Evolutionary conservation across 345 rosid genomes (phyloP).

Genomic region (Salix koriyanagi): DNA sequence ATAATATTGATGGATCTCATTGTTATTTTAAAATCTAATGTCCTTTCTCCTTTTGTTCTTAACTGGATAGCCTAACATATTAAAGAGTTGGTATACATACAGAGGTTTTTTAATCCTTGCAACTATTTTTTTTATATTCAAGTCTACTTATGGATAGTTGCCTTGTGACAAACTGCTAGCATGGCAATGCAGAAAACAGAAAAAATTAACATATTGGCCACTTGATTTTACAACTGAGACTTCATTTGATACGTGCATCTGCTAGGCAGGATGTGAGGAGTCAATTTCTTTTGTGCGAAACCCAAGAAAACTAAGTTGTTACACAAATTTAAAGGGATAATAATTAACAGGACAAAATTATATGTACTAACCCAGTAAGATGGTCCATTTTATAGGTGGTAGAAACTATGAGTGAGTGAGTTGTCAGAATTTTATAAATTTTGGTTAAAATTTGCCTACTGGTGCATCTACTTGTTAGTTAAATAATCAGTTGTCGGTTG

Average conservation of each 20-base stretch:
- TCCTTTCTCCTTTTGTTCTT: constrained; percentile 10
- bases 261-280: not conserved
- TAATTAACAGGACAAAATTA: not conserved
- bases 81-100: not conserved
- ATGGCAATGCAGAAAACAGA: too few species aligned
- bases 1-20: constrained; percentile 9
- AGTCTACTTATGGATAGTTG: too few species aligned
- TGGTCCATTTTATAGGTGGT: not conserved
- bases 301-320: too few species aligned
- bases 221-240: not conserved
- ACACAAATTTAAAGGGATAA: too few species aligned
- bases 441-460: not conserved
- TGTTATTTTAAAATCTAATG: constrained; percentile 2
- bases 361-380: not conserved
- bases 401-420: not conserved
- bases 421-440: not conserved
- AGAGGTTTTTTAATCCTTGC: not conserved
- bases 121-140: not conserved
- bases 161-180: too few species aligned
- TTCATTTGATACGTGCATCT: not conserved
- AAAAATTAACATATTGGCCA: not conserved
- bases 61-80: not conserved
- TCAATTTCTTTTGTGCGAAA: not conserved
- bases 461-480: not conserved
- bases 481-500: not conserved